Evolutionary conservation across 805 yeast species (phyloP).

Genomic region (Candida insectalens): DNA sequence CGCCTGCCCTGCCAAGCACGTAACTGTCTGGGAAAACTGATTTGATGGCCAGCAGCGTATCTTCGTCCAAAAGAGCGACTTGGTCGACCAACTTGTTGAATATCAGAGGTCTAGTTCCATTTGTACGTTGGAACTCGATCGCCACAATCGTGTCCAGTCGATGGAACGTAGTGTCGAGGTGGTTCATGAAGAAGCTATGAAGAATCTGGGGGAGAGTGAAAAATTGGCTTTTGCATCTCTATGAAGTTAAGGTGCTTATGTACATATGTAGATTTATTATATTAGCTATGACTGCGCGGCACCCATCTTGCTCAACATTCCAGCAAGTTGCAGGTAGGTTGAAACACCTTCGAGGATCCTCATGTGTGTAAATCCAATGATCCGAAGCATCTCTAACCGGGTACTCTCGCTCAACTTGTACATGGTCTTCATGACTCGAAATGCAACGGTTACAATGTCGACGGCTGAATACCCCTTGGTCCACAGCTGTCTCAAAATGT

Average conservation of each 20-base stretch:
- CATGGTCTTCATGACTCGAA: conserved; percentile 75
- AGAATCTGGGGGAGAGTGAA: background rate
- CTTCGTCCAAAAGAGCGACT: background rate
- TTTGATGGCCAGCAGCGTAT: conserved; percentile 1
- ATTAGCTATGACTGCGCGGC: too few species aligned
- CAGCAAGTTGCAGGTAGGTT: conserved; percentile 76
- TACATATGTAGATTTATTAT: too few species aligned
- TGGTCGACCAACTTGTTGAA: conserved; percentile 1
- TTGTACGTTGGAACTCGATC: conserved; percentile 1
- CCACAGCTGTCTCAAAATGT: conserved; percentile 65
- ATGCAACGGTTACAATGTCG: conserved; percentile 85
- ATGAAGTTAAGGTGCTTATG: background rate
- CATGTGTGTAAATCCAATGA: conserved; percentile 88
- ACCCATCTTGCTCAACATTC: conserved; percentile 61
- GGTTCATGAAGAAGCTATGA: background rate
- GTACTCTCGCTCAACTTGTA: conserved; percentile 57
- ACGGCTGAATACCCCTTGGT: conserved; percentile 85
- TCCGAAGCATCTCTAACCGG: conserved; percentile 69
- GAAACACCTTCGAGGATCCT: conserved; percentile 89
- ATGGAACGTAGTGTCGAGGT: background rate
- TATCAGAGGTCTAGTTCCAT: background rate
- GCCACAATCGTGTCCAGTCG: conserved; percentile 1
- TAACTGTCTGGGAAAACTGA: conserved; percentile 3
- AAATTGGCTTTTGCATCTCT: background rate
- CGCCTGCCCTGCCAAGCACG: background rate